Evolutionary conservation across 495 filamentous ascomycete species (phyloP), one percentile per base, ranked within the genome.

Genomic region (Neurospora terricola): DNA sequence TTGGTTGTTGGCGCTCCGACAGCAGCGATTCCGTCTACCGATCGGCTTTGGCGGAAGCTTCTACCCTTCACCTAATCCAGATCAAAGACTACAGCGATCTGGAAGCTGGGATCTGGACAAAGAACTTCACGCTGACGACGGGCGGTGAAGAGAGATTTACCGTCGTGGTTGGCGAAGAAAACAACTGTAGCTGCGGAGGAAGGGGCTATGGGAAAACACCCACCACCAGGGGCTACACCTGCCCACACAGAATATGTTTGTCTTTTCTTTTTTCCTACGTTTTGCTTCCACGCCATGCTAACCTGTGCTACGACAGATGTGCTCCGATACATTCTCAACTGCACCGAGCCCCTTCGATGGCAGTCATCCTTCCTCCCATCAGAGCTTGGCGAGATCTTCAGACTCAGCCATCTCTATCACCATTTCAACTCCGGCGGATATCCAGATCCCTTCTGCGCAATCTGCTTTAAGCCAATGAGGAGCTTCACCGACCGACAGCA

Each of bases 91-190:
- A 21, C n/a, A 48, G 43, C 0, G 9, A 21, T 48, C n/a, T 48
- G 43, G 43, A 21, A 21, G 8, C 43, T 11, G n/a, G n/a, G 43
- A 0, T 48, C n/a, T 48, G n/a, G 43, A 0, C 0, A 0, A 48
- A 48, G 1, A 21, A n/a, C n/a, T 48, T 48, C 43, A 48, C 3
- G n/a, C 43, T 48, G n/a, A 48, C 43, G n/a, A 1, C 43, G 43
- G 43, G 4, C 3, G n/a, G n/a, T 21, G 9, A 48, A 48, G 43
- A 48, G 18, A n/a, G 3, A 10, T 4, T 48, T 5, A 48, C n/a
- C n/a, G 43, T 48, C 1, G 43, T 23, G 1, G n/a, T 48, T 0
- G 16, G 43, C 0, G 43, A 48, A 0, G n/a, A 48, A 11, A 0
- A 0, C 0, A 48, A 48, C n/a, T 23, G 43, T 3, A 48, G 43